phyloP scores from a whole-genome alignment of 2,329 filamentous ascomycete species.

The Arthroderma sp. region DNA sequence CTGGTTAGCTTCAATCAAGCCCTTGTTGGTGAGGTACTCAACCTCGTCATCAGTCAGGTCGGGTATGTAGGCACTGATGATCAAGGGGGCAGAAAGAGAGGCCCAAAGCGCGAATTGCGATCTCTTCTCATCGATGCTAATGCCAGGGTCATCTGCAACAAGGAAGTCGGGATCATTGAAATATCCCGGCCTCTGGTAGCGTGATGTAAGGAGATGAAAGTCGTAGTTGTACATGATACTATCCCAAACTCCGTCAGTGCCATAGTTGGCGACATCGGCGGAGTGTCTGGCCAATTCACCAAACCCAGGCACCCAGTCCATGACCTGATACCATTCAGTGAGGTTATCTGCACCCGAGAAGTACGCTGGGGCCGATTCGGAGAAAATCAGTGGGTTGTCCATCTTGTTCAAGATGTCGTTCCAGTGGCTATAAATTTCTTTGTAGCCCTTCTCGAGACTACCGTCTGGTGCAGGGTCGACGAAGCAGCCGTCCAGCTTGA shows the following conservation, averaged over 20 bases:
- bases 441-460: constrained; percentile 16
- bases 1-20: constrained; percentile 33
- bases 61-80: constrained; percentile 36
- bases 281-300: constrained; percentile 36
- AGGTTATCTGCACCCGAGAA: constrained; percentile 26
- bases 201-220: constrained; percentile 30
- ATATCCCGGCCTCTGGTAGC: constrained; percentile 33
- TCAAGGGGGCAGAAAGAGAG: constrained; percentile 35
- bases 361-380: constrained; percentile 35
- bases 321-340: constrained; percentile 34
- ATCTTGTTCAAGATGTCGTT: constrained; percentile 26
- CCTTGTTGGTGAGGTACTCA: constrained; percentile 27
- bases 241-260: constrained; percentile 21
- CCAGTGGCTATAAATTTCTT: constrained; percentile 30
- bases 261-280: constrained; percentile 31
- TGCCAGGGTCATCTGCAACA: constrained; percentile 36
- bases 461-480: constrained; percentile 15
- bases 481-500: constrained; percentile 39
- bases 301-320: constrained; percentile 30
- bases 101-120: constrained; percentile 42
- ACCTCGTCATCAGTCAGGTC: constrained; percentile 23
- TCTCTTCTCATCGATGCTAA: constrained; percentile 32
- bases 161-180: constrained; percentile 39
- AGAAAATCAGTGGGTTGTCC: constrained; percentile 30
- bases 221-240: constrained; percentile 7